Percentiles rank a stretch among this genome's conserved stretches.
These are phyloP conservation scores for Magnusiomyces tetraspermus DNA, from an alignment of 1,139 yeast species.

Conservation along the genomic window DNA sequence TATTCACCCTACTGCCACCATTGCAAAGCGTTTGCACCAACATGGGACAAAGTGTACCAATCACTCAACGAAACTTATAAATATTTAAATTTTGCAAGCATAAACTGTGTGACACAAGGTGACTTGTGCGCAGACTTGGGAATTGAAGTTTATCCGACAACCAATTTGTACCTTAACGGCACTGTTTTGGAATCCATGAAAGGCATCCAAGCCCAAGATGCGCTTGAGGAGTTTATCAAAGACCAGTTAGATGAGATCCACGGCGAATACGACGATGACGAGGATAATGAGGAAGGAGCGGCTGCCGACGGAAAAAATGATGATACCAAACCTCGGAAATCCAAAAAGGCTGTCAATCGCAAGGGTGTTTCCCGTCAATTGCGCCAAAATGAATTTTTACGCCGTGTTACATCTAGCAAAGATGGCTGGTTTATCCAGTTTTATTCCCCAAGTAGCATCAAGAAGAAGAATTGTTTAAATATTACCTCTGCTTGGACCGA, in stretches of 20 bases:
- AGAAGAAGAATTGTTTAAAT: conserved; percentile 33
- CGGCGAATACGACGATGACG: not conserved
- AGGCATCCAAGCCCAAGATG: not conserved
- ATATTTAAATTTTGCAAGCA: conserved; percentile 31
- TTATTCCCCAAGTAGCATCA: conserved; percentile 28
- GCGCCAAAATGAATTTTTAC: conserved; percentile 19
- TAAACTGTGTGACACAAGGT: conserved; percentile 35
- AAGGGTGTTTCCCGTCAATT: conserved; percentile 21
- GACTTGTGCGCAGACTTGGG: conserved; percentile 31
- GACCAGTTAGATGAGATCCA: not conserved
- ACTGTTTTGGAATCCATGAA: conserved; percentile 18
- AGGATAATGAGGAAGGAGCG: not conserved
- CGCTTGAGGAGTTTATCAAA: not conserved
- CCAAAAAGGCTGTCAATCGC: conserved; percentile 16
- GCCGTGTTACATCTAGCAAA: conserved; percentile 18
- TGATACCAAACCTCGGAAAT: not conserved
- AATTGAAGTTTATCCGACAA: conserved; percentile 30
- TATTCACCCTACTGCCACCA: conserved; percentile 38
- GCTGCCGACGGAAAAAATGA: not conserved
- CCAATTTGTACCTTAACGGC: conserved; percentile 32
- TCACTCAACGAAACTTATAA: conserved; percentile 16
- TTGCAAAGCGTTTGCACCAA: conserved; percentile 34
- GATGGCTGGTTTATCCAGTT: conserved; percentile 37
- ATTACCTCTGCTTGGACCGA: conserved; percentile 34
- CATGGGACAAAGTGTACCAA: conserved; percentile 29